phyloP scores from a whole-genome alignment of 2,329 filamentous ascomycete species.

The Neopestalotiopsis sp. region DNA sequence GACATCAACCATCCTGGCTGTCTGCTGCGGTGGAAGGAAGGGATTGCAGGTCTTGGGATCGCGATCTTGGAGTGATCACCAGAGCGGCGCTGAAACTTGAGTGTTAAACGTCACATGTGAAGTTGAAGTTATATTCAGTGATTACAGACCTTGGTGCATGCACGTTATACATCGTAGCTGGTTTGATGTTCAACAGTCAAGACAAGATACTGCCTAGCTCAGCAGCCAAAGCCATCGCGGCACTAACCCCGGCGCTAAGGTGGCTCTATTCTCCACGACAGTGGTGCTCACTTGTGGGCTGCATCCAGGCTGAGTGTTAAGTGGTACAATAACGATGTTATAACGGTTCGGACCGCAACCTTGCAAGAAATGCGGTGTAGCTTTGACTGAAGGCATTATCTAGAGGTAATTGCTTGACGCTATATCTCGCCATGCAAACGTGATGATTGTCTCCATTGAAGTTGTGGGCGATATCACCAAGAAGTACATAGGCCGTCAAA shows the following conservation, averaged over 20 bases:
- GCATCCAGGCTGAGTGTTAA: not conserved
- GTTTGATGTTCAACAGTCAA: too few relatives aligned
- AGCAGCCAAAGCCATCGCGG: not conserved
- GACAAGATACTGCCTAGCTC: not conserved
- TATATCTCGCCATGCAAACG: not conserved
- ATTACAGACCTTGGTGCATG: too few relatives aligned
- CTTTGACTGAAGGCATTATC: not conserved
- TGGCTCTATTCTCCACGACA: not conserved
- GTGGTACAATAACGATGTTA: not conserved
- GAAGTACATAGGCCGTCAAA: too few relatives aligned
- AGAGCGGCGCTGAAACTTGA: too few relatives aligned
- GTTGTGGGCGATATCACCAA: too few relatives aligned
- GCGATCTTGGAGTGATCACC: not conserved
- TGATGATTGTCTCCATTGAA: too few relatives aligned
- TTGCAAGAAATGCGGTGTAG: not conserved
- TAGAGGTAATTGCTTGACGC: not conserved
- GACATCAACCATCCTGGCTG: constrained; percentile 1
- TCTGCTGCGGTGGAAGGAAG: not conserved
- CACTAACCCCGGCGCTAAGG: not conserved
- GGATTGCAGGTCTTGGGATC: not conserved
- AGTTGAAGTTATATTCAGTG: too few relatives aligned
- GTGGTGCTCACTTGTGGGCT: not conserved
- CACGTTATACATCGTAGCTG: too few relatives aligned
- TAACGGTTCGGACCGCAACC: not conserved
- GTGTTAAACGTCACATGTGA: not conserved